Percentiles rank a stretch among this genome's conserved stretches.
Evolutionary conservation across 1,284 basidiomycete species (phyloP).

Genomic region (Sporisorium scitamineum): DNA sequence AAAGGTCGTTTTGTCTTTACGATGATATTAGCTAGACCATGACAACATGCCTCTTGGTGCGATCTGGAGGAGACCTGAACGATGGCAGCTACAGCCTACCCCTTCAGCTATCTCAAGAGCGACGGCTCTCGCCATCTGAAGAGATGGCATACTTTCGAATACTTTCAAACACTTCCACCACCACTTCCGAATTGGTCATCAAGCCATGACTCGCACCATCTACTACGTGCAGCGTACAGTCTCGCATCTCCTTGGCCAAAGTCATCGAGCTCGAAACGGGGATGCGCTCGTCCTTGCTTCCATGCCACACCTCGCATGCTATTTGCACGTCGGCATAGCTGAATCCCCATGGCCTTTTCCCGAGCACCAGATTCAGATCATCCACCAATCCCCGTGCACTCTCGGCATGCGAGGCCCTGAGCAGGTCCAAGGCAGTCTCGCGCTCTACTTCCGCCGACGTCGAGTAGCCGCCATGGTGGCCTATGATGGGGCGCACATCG

Average conservation of each 20-base stretch:
- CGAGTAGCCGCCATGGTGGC: not conserved
- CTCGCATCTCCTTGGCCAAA: constrained; percentile 88
- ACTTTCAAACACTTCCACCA: constrained; percentile 61
- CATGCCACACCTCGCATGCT: constrained; percentile 90
- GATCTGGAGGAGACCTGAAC: too few species aligned
- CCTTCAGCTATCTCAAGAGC: not conserved
- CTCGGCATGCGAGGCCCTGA: constrained; percentile 93
- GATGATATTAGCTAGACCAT: not conserved
- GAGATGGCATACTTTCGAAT: constrained; percentile 19
- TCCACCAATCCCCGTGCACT: constrained; percentile 88
- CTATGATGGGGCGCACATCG: constrained; percentile 4
- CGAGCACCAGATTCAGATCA: constrained; percentile 89
- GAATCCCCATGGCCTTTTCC: constrained; percentile 80
- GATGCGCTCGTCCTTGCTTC: constrained; percentile 91
- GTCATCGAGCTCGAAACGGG: constrained; percentile 83
- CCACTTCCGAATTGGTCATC: constrained; percentile 77
- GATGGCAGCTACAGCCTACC: not conserved
- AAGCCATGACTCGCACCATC: constrained; percentile 89
- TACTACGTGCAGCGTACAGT: constrained; percentile 83
- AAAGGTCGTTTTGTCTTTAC: not conserved
- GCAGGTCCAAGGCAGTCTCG: constrained; percentile 76
- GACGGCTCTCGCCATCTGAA: not conserved
- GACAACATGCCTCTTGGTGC: too few species aligned
- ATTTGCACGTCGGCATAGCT: constrained; percentile 77
- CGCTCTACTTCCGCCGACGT: constrained; percentile 20